Percentiles rank a stretch among this genome's conserved stretches.
Evolutionary conservation across 345 rosid genomes (phyloP).

Genomic region (Viola odorata): DNA sequence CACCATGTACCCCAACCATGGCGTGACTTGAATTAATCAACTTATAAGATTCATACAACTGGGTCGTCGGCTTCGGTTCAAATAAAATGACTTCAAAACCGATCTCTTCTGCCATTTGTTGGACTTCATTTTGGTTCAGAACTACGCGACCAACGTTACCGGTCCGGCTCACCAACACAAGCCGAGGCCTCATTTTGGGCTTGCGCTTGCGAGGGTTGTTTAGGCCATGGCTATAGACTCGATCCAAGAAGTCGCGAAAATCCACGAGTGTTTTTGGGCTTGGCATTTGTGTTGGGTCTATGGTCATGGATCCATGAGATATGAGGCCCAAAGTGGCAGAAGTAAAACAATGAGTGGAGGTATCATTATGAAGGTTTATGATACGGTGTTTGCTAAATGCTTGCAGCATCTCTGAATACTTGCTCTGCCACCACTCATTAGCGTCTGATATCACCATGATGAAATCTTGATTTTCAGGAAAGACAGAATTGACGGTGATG

Average conservation of each 20-base stretch:
- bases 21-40: slow-evolving; percentile 45
- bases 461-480: slow-evolving; percentile 33
- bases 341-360: slow-evolving; percentile 44
- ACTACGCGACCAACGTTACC: slow-evolving; percentile 29
- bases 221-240: slow-evolving; percentile 25
- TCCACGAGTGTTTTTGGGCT: slow-evolving; percentile 27
- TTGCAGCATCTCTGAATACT: slow-evolving; percentile 36
- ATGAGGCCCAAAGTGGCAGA: slow-evolving; percentile 41
- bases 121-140: slow-evolving; percentile 25
- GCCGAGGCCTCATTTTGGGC: slow-evolving; percentile 9
- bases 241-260: slow-evolving; percentile 35
- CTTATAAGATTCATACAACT: slow-evolving; percentile 29
- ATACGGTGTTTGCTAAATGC: slow-evolving; percentile 40
- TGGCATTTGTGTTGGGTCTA: slow-evolving; percentile 29
- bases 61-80: slow-evolving; percentile 21
- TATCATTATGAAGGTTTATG: slow-evolving; percentile 37
- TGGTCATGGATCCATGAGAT: slow-evolving; percentile 43
- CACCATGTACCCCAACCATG: slow-evolving; percentile 60
- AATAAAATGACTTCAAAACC: slow-evolving; percentile 47
- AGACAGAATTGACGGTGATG: slow-evolving; percentile 39
- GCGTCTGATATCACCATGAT: slow-evolving; percentile 35
- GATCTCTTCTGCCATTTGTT: slow-evolving; percentile 22
- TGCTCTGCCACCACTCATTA: slow-evolving; percentile 56
- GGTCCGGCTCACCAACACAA: slow-evolving; percentile 28
- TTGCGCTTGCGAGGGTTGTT: background rate